Evolutionary conservation across 495 filamentous ascomycete species (phyloP), one percentile per base, ranked within the genome.

Genomic region (Podospora didyma): DNA sequence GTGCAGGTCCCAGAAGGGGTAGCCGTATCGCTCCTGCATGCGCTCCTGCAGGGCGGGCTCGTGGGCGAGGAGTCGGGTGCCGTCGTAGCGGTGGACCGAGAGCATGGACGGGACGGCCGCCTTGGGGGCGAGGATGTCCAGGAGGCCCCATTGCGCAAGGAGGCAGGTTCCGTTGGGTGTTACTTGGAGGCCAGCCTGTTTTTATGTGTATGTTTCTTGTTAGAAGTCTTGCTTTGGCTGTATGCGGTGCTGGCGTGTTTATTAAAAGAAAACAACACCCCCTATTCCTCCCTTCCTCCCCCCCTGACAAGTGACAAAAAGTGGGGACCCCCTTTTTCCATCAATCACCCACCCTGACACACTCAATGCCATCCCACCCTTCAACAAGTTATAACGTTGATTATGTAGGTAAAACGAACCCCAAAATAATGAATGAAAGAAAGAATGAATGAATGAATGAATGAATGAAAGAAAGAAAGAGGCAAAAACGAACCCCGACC

Each of bases 61-160:
- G 56, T 79, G 76, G 1, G 80, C 78, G 19, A 87, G 76, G 7
- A 82, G 62, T 12, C 69, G 56, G 17, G 79, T 80, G 62, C 79
- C 82, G 26, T 79, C 75, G 62, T 83, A 86, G 6, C 81, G 78
- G 60, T 80, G 82, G 45, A 88, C 79, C 1, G 81, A 78, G 35
- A 87, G 70, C 23, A 74, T 68, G 1, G 71, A 73, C 1, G 84
- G 84, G 50, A 78, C 70, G 0, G 80, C 77, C 12, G 81, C 82
- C 20, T 73, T 63, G 19, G 70, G 67, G 59, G 72, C 66, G 19
- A 86, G 59, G 7, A 67, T 67, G 3, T 74, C 62, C 11, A 71
- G 70, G 1, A 86, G 71, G 7, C 76, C 69, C 81, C 83, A 87
- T 26, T 61, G 67, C 12, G 56, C 56, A 47, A 83, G 63, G 17